Evolutionary conservation across 169 alveolate species (phyloP).

Genomic region (Perkinsus chesapeaki): DNA sequence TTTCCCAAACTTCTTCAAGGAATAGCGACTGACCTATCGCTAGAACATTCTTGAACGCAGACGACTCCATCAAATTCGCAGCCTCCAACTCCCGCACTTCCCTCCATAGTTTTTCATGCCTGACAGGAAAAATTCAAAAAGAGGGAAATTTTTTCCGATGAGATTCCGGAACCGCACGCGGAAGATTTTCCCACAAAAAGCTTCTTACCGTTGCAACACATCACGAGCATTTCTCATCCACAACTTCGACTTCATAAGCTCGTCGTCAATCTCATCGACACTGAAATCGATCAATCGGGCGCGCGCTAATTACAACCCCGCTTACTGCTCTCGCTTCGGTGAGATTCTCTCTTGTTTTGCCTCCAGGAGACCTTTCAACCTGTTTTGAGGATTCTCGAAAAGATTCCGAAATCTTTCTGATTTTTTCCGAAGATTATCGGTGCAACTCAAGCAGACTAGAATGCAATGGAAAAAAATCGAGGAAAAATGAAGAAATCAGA

Average conservation of each 20-base stretch:
- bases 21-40: neutral
- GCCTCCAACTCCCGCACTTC: neutral
- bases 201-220: neutral
- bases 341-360: neutral
- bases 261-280: neutral
- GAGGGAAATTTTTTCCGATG: too few species aligned
- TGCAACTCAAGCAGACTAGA: too few species aligned
- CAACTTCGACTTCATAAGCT: neutral
- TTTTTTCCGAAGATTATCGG: too few species aligned
- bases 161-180: too few species aligned
- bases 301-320: neutral
- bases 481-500: too few species aligned
- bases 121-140: neutral
- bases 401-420: neutral
- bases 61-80: neutral
- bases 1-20: too few species aligned
- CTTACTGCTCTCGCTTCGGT: neutral
- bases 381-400: neutral
- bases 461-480: too few species aligned
- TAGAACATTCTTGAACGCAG: neutral
- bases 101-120: neutral
- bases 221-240: neutral
- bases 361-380: too few species aligned
- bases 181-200: neutral
- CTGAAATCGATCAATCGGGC: neutral